A percentile compares a stretch with the other conserved stretches of the same genome.
These are phyloP conservation scores for Lathyrus tuberosus DNA, from an alignment of 306 rosid genomes.

Conservation along the genomic window DNA sequence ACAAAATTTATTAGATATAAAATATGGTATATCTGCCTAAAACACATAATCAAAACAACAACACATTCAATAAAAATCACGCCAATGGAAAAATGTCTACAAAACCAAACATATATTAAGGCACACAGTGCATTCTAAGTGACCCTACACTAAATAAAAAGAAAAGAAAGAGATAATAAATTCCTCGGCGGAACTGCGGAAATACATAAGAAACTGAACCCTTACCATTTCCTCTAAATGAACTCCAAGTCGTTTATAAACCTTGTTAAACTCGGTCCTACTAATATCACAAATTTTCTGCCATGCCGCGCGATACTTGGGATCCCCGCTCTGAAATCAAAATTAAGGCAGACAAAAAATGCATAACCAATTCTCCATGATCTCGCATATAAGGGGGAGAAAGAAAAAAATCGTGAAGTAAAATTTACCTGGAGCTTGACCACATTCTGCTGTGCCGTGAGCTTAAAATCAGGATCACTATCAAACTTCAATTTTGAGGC, in stretches of 20 bases:
- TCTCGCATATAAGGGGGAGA: background rate
- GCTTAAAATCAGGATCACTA: constrained; percentile 73
- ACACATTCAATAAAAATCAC: background rate
- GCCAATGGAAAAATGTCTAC: background rate
- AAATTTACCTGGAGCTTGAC: constrained; percentile 80
- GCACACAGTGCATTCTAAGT: background rate
- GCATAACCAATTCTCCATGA: constrained; percentile 9
- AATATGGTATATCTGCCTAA: background rate
- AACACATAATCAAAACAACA: constrained; percentile 8
- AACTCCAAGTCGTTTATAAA: constrained; percentile 73
- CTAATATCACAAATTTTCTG: constrained; percentile 78
- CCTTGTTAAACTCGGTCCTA: constrained; percentile 75
- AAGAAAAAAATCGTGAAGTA: background rate
- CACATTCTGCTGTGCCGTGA: constrained; percentile 80
- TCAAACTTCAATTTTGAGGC: constrained; percentile 53
- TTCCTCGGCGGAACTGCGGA: background rate
- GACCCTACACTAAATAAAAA: background rate
- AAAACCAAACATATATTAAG: background rate
- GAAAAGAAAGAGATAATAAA: background rate
- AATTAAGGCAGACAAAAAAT: constrained; percentile 17
- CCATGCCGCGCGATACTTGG: constrained; percentile 76
- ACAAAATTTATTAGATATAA: background rate
- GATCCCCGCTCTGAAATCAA: constrained; percentile 70
- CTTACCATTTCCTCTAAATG: constrained; percentile 20
- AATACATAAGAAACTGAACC: background rate